Percentiles rank a stretch among this genome's conserved stretches.
phyloP scores from a whole-genome alignment of 371 early-diverging fungal species.

The Umbelopsis sp. region DNA sequence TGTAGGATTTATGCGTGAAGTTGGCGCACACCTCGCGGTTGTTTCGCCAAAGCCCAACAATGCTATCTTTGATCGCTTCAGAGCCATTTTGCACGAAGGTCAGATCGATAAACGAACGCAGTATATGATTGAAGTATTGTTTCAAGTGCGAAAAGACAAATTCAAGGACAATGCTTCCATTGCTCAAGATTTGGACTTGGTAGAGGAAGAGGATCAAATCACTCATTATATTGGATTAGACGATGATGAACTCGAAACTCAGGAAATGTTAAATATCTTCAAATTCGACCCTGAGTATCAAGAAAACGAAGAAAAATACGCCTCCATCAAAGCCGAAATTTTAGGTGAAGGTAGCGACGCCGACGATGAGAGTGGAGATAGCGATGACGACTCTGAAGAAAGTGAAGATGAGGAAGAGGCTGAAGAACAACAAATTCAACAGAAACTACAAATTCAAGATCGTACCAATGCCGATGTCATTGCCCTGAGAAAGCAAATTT shows the following conservation, averaged over 20 bases:
- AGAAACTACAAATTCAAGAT: conserved; percentile 82
- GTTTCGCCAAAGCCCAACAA: conserved; percentile 80
- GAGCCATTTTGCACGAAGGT: conserved; percentile 92
- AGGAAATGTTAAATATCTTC: conserved; percentile 88
- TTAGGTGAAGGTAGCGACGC: conserved; percentile 82
- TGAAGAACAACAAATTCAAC: conserved; percentile 44
- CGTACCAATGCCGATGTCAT: conserved; percentile 88
- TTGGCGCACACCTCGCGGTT: conserved; percentile 84
- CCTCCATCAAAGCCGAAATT: conserved; percentile 82
- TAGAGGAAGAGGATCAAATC: conserved; percentile 96
- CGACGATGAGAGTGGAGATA: conserved; percentile 53
- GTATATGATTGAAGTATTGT: conserved; percentile 97
- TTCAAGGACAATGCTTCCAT: conserved; percentile 86
- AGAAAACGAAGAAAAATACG: conserved; percentile 86
- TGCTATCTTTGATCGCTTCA: conserved; percentile 93
- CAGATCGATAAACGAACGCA: conserved; percentile 93
- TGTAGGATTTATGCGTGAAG: conserved; percentile 94
- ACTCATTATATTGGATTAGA: conserved; percentile 89
- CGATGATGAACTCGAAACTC: conserved; percentile 81
- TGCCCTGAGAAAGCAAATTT: conserved; percentile 90
- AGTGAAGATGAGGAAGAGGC: conserved; percentile 44
- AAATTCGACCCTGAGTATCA: conserved; percentile 80
- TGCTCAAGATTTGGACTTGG: conserved; percentile 86
- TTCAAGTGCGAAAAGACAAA: conserved; percentile 94
- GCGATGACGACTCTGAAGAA: conserved; percentile 60